These are phyloP conservation scores for Pouteria glomerata DNA, from an alignment of 148 eudicot species.

Conservation along the genomic window DNA sequence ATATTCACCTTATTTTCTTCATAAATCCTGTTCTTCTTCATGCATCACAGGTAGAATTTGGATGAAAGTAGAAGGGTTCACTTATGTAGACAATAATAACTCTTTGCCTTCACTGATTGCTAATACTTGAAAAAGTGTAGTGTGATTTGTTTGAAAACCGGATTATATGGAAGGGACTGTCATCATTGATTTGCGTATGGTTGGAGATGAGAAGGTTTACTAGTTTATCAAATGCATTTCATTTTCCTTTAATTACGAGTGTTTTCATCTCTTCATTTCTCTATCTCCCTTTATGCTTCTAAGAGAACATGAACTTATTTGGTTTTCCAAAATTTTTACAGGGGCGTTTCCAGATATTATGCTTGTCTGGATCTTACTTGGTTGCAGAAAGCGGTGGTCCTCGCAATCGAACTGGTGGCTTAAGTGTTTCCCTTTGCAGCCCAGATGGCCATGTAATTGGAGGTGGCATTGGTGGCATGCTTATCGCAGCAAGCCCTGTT, in stretches of 20 bases:
- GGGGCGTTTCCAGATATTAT: constrained; percentile 88
- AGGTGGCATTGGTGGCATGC: constrained; percentile 78
- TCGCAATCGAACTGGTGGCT: constrained; percentile 72
- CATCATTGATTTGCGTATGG: background rate
- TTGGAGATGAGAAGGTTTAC: background rate
- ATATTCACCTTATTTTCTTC: too few relatives aligned
- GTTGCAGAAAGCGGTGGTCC: constrained; percentile 63
- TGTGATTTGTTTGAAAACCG: background rate
- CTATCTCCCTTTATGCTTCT: background rate
- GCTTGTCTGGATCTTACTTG: constrained; percentile 88
- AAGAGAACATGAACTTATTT: background rate
- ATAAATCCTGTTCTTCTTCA: too few relatives aligned
- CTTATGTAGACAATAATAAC: too few relatives aligned
- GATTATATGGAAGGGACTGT: background rate
- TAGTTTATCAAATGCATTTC: background rate
- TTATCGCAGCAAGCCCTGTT: constrained; percentile 66
- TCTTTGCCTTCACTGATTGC: background rate
- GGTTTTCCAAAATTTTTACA: constrained; percentile 20
- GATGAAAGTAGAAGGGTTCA: too few relatives aligned
- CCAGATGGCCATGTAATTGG: constrained; percentile 87
- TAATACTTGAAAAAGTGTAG: background rate
- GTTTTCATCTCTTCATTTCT: background rate
- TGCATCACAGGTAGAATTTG: too few relatives aligned
- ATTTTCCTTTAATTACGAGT: background rate
- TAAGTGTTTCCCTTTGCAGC: constrained; percentile 72